Conservation (phyloP, 1,284 basidiomycete species). For the Wolfiporia cocos region DNA sequence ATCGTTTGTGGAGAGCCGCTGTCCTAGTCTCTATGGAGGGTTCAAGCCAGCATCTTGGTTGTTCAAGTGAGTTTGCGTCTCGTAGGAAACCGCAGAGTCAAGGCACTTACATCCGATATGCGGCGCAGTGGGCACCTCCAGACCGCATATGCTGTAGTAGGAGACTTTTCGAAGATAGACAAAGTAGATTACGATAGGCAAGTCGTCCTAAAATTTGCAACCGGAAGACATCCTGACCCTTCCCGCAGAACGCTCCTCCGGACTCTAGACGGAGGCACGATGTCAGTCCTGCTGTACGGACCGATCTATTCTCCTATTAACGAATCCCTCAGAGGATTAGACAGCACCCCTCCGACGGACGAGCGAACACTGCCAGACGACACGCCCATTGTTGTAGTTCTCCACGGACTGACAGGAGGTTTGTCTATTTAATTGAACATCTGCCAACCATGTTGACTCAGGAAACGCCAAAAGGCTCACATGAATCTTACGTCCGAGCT, state of each 20-base stretch:
- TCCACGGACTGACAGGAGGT: slow-evolving; percentile 88
- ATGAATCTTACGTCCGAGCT: slow-evolving; percentile 86
- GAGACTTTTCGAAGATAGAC: slow-evolving; percentile 72
- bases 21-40: slow-evolving; percentile 46
- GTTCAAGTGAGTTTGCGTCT: slow-evolving; percentile 3
- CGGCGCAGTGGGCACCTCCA: slow-evolving; percentile 70
- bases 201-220: slow-evolving; percentile 10
- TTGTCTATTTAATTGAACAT: slow-evolving; percentile 11
- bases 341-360: slow-evolving; percentile 58
- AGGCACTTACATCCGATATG: too few species aligned
- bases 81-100: too few species aligned
- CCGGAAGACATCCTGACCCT: not conserved
- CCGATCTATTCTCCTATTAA: slow-evolving; percentile 2
- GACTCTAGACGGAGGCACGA: slow-evolving; percentile 64
- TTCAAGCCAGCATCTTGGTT: slow-evolving; percentile 70
- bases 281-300: slow-evolving; percentile 37
- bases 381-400: slow-evolving; percentile 77
- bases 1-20: slow-evolving; percentile 48
- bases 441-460: slow-evolving; percentile 2
- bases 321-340: slow-evolving; percentile 51
- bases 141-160: slow-evolving; percentile 63
- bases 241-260: slow-evolving; percentile 46
- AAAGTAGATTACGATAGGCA: slow-evolving; percentile 67
- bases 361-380: slow-evolving; percentile 47
- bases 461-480: slow-evolving; percentile 49